Evolutionary conservation across 1,139 yeast genomes (phyloP), one percentile per base, ranked within the genome.

Genomic region (Arxiozyma telluris): DNA sequence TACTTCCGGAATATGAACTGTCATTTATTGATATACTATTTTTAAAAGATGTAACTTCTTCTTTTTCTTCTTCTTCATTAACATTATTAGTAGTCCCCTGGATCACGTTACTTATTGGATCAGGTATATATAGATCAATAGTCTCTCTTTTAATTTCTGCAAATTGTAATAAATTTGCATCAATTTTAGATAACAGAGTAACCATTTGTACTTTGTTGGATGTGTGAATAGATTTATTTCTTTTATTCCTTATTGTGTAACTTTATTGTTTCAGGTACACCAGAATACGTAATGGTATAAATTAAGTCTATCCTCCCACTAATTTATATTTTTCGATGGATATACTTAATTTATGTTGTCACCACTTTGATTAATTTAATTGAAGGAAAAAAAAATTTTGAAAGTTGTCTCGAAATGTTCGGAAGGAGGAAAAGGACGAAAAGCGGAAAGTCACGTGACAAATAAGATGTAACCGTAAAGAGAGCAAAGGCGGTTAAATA

Each of bases 1-100:
- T 45, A 4, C 61, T 54, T 47, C 59, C 56, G 1, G 69, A 58
- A 53, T 64, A 65, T 6, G 58, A 56, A 39, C 59, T 54, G 44
- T 55, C 56, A 27, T 47, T 44, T 15, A 53, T 44, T 18, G 43
- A 46, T 38, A 46, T 46, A 46, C 30, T 41, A 12, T 30, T 41
- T 20, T 46, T 41, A 9, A 46, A 30, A 6, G 48, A 41, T 18
- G 21, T 27, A 1, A 27, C 27, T 20, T 8, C 20, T 20, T 30
- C 48, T 34, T 46, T 4, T 46, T 27, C 39, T 12, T 34, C n/a
- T 34, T 34, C 39, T 15, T 34, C 39, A 34, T 34, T 34, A 8
- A 12, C n/a, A 34, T 34, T n/a, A 34, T 12, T 12, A 34, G 8
- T 34, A 34, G 18, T 12, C 17, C 18, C n/a, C 21, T 46, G 30